Evolutionary conservation across 2,329 filamentous ascomycete genomes (phyloP), one percentile per base, ranked within the genome.

Genomic region (Xylogone sp.): DNA sequence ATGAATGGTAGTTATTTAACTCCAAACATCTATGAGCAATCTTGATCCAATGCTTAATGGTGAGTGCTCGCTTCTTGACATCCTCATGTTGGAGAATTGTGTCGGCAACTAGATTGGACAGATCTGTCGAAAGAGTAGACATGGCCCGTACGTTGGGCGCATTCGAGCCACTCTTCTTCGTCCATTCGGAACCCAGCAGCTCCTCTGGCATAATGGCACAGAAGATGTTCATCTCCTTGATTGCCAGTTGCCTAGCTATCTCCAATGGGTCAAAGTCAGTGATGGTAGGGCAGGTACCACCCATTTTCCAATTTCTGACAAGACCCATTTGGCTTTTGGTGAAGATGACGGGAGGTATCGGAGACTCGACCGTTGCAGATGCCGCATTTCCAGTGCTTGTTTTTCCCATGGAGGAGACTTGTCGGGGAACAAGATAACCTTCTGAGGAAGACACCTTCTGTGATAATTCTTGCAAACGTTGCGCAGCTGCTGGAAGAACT

Each of bases 1-100:
- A 74, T 0, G 90, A 90, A 65, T 99, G 93, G 62, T 97, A 99
- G 72, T 99, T 99, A 73, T 94, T 87, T 21, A 97, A 79, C 63
- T 94, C 89, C 4, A 95, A 75, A 59, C 90, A 96, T 62, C 88
- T 89, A 61, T 87, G 81, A 1, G 90, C 90, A 60, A 97, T 85
- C 76, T 97, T 99, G 67, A 97, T 89, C 94, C 94, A 99, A 62
- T 97, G 92, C 74, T 99, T 97, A 73, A 99, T 94, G 48, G 91
- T 83, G 1, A 81, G 74, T 1, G 94, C 93, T 21, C 94, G 84
- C 74, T 93, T 96, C 80, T 97, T 97, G 21, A 87, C 84, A 66
- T 97, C 94, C n/a, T 88, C 81, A 52, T 90, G 81, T 51, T 89
- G 84, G 13, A 99, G 79, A 61, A 99, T 96, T 0, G 89, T 95